These are phyloP conservation scores for Cytospora leucostoma DNA, from an alignment of 2,329 filamentous ascomycete species.

Conservation along the genomic window DNA sequence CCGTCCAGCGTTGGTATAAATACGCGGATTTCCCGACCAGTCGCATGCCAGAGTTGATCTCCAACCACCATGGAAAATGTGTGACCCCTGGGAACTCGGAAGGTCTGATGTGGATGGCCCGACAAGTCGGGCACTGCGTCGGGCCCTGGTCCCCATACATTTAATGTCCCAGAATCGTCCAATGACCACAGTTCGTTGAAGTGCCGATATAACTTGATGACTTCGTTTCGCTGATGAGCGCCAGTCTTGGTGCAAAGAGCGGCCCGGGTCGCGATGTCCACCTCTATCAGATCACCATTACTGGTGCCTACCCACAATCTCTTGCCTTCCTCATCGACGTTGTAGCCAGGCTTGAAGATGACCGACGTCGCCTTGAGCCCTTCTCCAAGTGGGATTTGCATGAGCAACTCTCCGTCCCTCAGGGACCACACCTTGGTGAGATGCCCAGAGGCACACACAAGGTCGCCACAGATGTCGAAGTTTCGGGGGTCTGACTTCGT, in stretches of 20 bases:
- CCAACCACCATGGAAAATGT: slow-evolving; percentile 88
- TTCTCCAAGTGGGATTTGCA: slow-evolving; percentile 83
- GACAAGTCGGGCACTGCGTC: slow-evolving; percentile 73
- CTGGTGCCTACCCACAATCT: slow-evolving; percentile 90
- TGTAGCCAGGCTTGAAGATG: slow-evolving; percentile 79
- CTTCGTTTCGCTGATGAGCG: slow-evolving; percentile 76
- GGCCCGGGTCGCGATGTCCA: slow-evolving; percentile 75
- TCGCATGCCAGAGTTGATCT: slow-evolving; percentile 82
- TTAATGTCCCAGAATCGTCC: slow-evolving; percentile 83
- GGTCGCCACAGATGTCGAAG: slow-evolving; percentile 85
- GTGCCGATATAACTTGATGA: slow-evolving; percentile 83
- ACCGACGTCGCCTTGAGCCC: slow-evolving; percentile 79
- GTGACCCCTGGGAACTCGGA: slow-evolving; percentile 77
- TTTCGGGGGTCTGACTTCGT: slow-evolving; percentile 86
- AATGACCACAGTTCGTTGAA: slow-evolving; percentile 91
- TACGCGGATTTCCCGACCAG: slow-evolving; percentile 82
- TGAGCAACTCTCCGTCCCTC: slow-evolving; percentile 74
- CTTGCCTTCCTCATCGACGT: slow-evolving; percentile 77
- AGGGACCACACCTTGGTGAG: slow-evolving; percentile 89
- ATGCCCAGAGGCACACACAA: slow-evolving; percentile 83
- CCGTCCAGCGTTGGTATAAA: slow-evolving; percentile 73
- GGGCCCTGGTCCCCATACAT: slow-evolving; percentile 80
- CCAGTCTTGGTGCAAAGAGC: slow-evolving; percentile 68
- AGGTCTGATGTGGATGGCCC: slow-evolving; percentile 70
- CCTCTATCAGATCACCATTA: slow-evolving; percentile 82